These are phyloP conservation scores for Chrysoporthe deuterocubensis DNA, from an alignment of 2,329 filamentous ascomycete species.

Conservation along the genomic window DNA sequence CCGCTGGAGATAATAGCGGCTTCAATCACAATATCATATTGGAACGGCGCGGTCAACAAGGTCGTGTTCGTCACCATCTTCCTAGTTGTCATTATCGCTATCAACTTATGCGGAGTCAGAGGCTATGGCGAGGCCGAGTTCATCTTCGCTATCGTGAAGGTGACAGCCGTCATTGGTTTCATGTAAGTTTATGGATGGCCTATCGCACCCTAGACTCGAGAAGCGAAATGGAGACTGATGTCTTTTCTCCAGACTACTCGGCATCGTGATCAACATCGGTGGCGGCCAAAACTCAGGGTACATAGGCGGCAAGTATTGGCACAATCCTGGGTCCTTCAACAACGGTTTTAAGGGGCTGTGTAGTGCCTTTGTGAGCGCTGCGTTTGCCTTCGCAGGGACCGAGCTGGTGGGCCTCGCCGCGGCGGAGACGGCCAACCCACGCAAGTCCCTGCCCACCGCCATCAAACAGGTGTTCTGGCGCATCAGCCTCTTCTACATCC, in stretches of 20 bases:
- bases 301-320: slow-evolving; percentile 80
- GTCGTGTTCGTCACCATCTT: slow-evolving; percentile 85
- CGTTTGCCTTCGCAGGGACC: slow-evolving; percentile 77
- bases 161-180: slow-evolving; percentile 84
- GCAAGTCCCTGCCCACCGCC: slow-evolving; percentile 81
- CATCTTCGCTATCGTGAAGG: slow-evolving; percentile 83
- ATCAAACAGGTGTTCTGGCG: slow-evolving; percentile 97
- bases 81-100: slow-evolving; percentile 72
- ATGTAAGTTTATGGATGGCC: slow-evolving; percentile 61
- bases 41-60: slow-evolving; percentile 67
- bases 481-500: slow-evolving; percentile 87
- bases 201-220: neutral
- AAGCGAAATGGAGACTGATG: slow-evolving; percentile 19
- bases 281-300: slow-evolving; percentile 75
- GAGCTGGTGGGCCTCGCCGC: slow-evolving; percentile 78
- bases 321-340: slow-evolving; percentile 79
- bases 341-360: slow-evolving; percentile 85
- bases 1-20: slow-evolving; percentile 88
- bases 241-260: slow-evolving; percentile 66
- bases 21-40: slow-evolving; percentile 82
- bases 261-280: slow-evolving; percentile 83
- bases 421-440: slow-evolving; percentile 77
- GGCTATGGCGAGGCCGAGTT: slow-evolving; percentile 92
- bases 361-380: slow-evolving; percentile 75
- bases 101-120: slow-evolving; percentile 88